These are phyloP conservation scores for Xylariaceae sp. DNA, from an alignment of 2,329 filamentous ascomycete species.

Conservation along the genomic window DNA sequence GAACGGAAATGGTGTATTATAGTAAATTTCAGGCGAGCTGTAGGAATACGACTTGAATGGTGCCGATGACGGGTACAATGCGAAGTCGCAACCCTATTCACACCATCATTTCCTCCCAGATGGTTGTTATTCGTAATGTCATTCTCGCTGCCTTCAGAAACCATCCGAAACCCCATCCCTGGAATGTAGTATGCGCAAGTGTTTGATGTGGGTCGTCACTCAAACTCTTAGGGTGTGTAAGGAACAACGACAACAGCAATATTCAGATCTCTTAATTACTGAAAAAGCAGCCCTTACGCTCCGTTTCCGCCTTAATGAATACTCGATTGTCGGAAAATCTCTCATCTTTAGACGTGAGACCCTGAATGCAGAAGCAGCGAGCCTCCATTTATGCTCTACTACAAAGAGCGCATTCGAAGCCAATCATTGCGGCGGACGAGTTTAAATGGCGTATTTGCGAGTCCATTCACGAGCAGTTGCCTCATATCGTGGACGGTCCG, in stretches of 20 bases:
- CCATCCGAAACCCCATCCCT: no score
- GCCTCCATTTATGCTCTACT: no score
- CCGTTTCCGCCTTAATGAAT: background rate
- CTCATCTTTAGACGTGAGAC: no score
- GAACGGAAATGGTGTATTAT: conserved; percentile 1
- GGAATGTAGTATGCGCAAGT: conserved; percentile 14
- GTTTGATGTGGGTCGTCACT: conserved; percentile 5
- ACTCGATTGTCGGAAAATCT: no score
- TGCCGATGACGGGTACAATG: conserved; percentile 1
- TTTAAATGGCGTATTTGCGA: conserved; percentile 93
- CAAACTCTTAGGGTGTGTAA: conserved; percentile 22
- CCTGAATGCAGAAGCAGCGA: no score
- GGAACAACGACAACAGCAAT: conserved; percentile 20
- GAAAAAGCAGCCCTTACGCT: no score
- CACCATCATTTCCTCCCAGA: conserved; percentile 9
- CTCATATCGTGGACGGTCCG: conserved; percentile 92
- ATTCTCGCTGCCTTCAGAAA: conserved; percentile 10
- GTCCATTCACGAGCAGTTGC: conserved; percentile 97
- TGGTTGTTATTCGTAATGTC: conserved; percentile 18
- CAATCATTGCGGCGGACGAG: background rate
- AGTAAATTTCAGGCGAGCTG: background rate
- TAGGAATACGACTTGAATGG: background rate
- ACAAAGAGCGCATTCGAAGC: no score
- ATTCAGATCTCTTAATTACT: conserved; percentile 12
- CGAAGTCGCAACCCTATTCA: background rate